phyloP scores from a whole-genome alignment of 2,329 filamentous ascomycete genomes.

The Cladosporium sp. region DNA sequence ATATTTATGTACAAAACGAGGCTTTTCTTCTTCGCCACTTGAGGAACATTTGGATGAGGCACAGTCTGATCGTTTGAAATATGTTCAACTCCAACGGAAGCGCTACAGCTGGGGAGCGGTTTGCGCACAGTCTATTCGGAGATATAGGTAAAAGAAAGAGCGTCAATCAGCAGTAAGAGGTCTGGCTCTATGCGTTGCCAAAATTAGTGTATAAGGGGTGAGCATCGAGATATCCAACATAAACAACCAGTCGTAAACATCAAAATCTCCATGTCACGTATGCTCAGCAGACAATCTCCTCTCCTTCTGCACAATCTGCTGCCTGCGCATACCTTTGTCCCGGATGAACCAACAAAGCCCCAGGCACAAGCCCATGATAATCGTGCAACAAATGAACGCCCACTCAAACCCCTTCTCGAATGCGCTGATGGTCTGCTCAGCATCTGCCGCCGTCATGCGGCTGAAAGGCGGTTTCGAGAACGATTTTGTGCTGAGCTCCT shows the following conservation, averaged over 20 bases:
- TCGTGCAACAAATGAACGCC: constrained; percentile 15
- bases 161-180: too few species aligned
- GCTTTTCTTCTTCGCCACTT: too few species aligned
- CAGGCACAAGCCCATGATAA: constrained; percentile 15
- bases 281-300: constrained; percentile 10
- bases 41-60: too few species aligned
- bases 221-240: too few species aligned
- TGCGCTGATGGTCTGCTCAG: constrained; percentile 8
- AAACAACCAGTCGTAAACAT: too few species aligned
- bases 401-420: constrained; percentile 15
- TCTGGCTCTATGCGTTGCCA: too few species aligned
- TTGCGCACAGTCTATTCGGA: too few species aligned
- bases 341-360: constrained; percentile 1
- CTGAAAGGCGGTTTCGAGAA: constrained; percentile 14
- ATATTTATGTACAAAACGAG: not conserved
- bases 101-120: too few species aligned
- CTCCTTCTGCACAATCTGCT: constrained; percentile 11
- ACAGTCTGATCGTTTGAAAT: too few species aligned
- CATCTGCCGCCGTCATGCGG: constrained; percentile 2
- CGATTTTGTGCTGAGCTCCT: constrained; percentile 11
- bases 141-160: too few species aligned
- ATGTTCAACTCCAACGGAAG: too few species aligned
- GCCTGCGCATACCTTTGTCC: constrained; percentile 6
- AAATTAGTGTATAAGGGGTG: too few species aligned
- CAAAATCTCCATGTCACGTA: not conserved